Evolutionary conservation across 129 eudicot species (phyloP), one percentile per base, ranked within the genome.

Genomic region (Lactuca sativa): DNA sequence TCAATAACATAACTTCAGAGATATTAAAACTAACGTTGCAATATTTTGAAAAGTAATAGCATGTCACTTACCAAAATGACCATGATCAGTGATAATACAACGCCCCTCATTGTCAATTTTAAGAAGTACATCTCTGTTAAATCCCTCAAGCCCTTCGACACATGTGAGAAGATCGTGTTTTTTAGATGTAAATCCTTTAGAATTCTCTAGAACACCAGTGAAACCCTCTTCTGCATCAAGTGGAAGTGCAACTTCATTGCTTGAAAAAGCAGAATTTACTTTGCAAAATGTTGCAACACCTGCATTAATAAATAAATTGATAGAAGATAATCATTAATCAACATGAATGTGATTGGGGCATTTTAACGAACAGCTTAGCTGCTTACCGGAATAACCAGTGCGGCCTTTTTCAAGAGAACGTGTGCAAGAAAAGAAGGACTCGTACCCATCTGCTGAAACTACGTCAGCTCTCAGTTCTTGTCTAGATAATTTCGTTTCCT

Each of bases 211-310:
- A 69, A 85, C 82, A 78, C 99, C 96, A 58, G 99, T 87, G 79
- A 93, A 90, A 53, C 99, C 99, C 40, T 93, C 99, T 71, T 93
- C 99, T 14, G 95, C 99, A 70, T 85, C 84, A 77, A 93, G 30
- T 18, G 99, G 99, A 74, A 93, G 75, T 60, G 99, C 89, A 63
- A 87, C 97, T 80, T 93, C 99, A 44, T 71, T 75, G 71, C 93
- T 89, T 30, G 87, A 85, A 80, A 87, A 93, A 18, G 92, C 89
- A 64, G 95, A 85, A 7, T 80, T 84, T 49, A 93, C 99, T 54
- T 88, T 92, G 67, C 99, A 93, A 83, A 93, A 93, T 58, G 99
- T 93, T 2, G 95, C 99, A 80, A 93, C 99, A 62, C 99, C 99
- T 93, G 68, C 73, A 70, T 16, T 74, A 67, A 59, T 58, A 52